Percentiles rank a stretch among this genome's conserved stretches.
These are phyloP conservation scores for Sporisorium graminicola DNA, from an alignment of 1,284 basidiomycete species.

Conservation along the genomic window DNA sequence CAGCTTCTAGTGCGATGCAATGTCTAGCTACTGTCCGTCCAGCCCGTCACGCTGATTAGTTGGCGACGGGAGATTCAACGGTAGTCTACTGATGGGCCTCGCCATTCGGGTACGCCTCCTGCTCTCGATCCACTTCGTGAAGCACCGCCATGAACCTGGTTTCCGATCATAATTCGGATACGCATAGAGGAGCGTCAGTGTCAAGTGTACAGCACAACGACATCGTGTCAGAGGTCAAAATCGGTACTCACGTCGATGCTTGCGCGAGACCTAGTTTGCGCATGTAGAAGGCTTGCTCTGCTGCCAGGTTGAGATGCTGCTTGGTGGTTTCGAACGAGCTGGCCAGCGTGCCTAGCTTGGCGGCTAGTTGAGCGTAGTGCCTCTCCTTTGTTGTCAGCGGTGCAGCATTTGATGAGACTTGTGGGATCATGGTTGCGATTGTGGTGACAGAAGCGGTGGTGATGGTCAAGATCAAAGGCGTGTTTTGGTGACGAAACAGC, in stretches of 20 bases:
- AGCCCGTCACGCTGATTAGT: neutral
- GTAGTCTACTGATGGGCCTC: slow-evolving; percentile 15
- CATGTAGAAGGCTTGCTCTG: slow-evolving; percentile 54
- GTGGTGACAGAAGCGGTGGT: neutral
- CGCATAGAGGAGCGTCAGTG: neutral
- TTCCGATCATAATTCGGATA: neutral
- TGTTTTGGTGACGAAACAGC: slow-evolving; percentile 8
- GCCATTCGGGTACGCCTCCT: slow-evolving; percentile 18
- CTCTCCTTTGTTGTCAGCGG: slow-evolving; percentile 41
- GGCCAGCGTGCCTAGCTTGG: slow-evolving; percentile 40
- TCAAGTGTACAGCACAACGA: too few species aligned
- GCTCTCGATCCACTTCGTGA: slow-evolving; percentile 37
- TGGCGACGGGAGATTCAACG: neutral
- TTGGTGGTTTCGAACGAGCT: slow-evolving; percentile 43
- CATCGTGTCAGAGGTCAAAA: too few species aligned
- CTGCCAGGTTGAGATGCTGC: slow-evolving; percentile 39
- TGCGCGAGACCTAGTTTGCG: slow-evolving; percentile 52
- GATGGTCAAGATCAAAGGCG: slow-evolving; percentile 7
- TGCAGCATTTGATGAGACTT: slow-evolving; percentile 19
- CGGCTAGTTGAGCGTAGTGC: slow-evolving; percentile 49
- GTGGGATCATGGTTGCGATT: slow-evolving; percentile 24
- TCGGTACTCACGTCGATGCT: slow-evolving; percentile 41
- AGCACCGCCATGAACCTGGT: slow-evolving; percentile 49
- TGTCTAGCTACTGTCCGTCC: neutral
- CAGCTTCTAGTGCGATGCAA: neutral